Base-by-base conservation (phyloP, 1,284 basidiomycete species). In the Abortiporus biennis region DNA sequence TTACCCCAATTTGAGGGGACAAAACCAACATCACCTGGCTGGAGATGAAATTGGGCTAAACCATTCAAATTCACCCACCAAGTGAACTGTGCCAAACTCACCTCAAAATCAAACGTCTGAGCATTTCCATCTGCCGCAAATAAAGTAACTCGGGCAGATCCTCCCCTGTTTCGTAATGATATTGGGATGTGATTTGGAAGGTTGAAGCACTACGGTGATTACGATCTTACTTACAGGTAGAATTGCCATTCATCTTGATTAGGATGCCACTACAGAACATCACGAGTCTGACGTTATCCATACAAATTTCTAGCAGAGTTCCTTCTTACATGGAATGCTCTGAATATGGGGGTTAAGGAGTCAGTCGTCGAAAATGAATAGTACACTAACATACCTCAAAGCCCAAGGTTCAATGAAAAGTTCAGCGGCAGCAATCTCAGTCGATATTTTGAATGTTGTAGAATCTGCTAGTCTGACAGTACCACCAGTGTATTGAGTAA, bases 11-110 rank as follows among this genome's bases (percentile, higher is more conserved):
- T 64, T n/a, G 71, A 66, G 12, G 78, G 76, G 36, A 80, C 68
- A 48, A 78, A 80, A 30, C 73, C 78, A 47, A 84, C 72, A 53
- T 84, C 81, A 13, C 80, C 80, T 36, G 74, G 63, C 67, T 78
- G 52, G 42, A 56, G 25, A 39, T n/a, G 33, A 30, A 34, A 29
- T n/a, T n/a, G n/a, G n/a, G n/a, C n/a, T n/a, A n/a, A 32, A 29
- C 19, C 39, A 21, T 36, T 25, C 16, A 37, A 3, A 15, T 19
- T 16, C 25, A 36, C 36, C 15, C 6, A 29, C 25, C 12, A 17
- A 4, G 8, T 13, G 24, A 27, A 30, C 27, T 34, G 16, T 38
- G 38, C 20, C 19, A 41, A n/a, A 43, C 53, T 36, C 45, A 67
- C 71, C 60, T 74, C 71, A 54, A 74, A 83, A 54, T 85, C 72